Conservation (phyloP, 2,329 filamentous ascomycete genomes). For the Aphanocladium album region DNA sequence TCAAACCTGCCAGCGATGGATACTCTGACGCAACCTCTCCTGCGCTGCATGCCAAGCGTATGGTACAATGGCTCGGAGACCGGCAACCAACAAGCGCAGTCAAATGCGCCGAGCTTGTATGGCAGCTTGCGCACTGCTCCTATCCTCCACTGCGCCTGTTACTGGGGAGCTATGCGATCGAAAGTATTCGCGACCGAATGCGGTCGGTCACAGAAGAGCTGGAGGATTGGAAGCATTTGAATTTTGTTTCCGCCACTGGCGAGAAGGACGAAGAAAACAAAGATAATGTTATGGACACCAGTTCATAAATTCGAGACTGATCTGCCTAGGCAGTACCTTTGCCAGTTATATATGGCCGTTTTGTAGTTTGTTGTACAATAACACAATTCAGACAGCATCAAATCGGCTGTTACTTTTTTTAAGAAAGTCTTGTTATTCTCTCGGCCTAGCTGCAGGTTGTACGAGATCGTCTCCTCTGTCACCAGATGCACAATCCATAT, state of each 20-base stretch:
- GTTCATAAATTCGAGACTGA: background rate
- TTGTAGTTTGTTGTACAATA: background rate
- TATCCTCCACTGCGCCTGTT: slow-evolving; percentile 83
- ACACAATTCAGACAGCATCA: too few species aligned
- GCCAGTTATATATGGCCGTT: background rate
- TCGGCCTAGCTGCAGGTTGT: too few species aligned
- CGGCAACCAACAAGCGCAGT: slow-evolving; percentile 88
- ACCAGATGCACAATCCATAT: too few species aligned
- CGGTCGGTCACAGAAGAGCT: slow-evolving; percentile 91
- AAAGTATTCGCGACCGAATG: slow-evolving; percentile 87
- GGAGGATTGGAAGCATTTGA: slow-evolving; percentile 86
- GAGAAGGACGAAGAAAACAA: slow-evolving; percentile 12
- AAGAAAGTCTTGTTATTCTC: too few species aligned
- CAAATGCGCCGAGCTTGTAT: slow-evolving; percentile 88
- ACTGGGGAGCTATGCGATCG: slow-evolving; percentile 90
- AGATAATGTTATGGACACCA: slow-evolving; percentile 7
- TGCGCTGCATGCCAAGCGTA: slow-evolving; percentile 80
- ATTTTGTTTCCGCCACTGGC: slow-evolving; percentile 44
- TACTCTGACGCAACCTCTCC: slow-evolving; percentile 76
- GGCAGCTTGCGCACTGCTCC: slow-evolving; percentile 92
- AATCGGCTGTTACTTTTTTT: too few species aligned
- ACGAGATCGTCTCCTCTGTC: too few species aligned
- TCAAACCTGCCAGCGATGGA: slow-evolving; percentile 77
- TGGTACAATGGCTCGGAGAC: slow-evolving; percentile 92
- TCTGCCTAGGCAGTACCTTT: background rate